Percentiles rank a stretch among this genome's conserved stretches.
phyloP scores from a whole-genome alignment of 768 basidiomycete species.

The Pleurotus tuoliensis region DNA sequence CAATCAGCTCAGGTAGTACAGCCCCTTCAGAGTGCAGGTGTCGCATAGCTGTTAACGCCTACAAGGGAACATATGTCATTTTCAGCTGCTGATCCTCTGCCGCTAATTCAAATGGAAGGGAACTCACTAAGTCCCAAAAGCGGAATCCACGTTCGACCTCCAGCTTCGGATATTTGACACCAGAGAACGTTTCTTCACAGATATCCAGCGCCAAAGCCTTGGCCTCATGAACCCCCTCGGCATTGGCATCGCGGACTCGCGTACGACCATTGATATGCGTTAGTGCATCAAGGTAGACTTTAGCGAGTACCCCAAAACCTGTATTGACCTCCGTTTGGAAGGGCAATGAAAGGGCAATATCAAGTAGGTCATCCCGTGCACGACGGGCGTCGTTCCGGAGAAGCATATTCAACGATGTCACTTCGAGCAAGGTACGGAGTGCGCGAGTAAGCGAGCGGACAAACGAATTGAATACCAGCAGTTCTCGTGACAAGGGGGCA shows the following conservation, averaged over 20 bases:
- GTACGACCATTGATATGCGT: conserved; percentile 82
- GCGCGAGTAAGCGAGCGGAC: conserved; percentile 89
- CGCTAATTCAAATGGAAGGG: neutral
- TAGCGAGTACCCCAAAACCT: conserved; percentile 94
- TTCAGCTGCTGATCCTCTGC: neutral
- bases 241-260: conserved; percentile 72
- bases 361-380: conserved; percentile 85
- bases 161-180: conserved; percentile 78
- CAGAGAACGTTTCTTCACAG: conserved; percentile 92
- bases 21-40: conserved; percentile 80
- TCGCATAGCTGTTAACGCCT: conserved; percentile 88
- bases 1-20: conserved; percentile 82
- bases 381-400: conserved; percentile 84
- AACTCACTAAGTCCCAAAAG: conserved; percentile 96
- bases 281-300: conserved; percentile 92
- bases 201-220: conserved; percentile 87
- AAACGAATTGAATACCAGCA: conserved; percentile 98
- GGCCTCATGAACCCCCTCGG: conserved; percentile 74
- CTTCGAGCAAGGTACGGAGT: conserved; percentile 85
- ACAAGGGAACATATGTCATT: conserved; percentile 10
- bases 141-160: conserved; percentile 97
- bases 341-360: conserved; percentile 87
- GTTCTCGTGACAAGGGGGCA: conserved; percentile 92
- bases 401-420: conserved; percentile 89
- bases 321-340: conserved; percentile 98